A percentile compares a stretch with the other conserved stretches of the same genome.
Conservation (phyloP, 345 rosid species). For the Laguncularia racemosa region DNA sequence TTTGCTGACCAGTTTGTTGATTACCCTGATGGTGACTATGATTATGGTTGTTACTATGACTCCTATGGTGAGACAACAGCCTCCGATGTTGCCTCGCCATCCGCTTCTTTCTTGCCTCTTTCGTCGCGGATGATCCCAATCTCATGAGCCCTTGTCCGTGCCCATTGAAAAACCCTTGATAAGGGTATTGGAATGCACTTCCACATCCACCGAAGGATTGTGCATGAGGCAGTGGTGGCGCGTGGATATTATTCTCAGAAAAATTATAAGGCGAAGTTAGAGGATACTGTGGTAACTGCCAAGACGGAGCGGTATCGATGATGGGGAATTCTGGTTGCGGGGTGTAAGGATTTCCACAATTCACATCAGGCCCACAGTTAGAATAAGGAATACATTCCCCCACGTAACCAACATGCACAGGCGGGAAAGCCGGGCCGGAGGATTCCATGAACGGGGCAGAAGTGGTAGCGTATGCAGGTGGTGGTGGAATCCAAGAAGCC, state of each 20-base stretch:
- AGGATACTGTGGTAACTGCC: slow-evolving; percentile 39
- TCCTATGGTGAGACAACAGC: slow-evolving; percentile 39
- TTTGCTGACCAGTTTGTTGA: slow-evolving; percentile 8
- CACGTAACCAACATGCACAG: slow-evolving; percentile 26
- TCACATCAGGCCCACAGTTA: neutral
- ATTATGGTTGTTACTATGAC: slow-evolving; percentile 17
- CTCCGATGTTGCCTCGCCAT: slow-evolving; percentile 94
- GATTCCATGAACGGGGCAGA: slow-evolving; percentile 11
- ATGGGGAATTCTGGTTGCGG: slow-evolving; percentile 26
- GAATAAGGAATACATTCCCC: slow-evolving; percentile 22
- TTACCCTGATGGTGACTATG: slow-evolving; percentile 34
- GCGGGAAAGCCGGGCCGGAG: slow-evolving; percentile 17
- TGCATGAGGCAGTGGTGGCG: slow-evolving; percentile 15
- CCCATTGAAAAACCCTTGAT: slow-evolving; percentile 35
- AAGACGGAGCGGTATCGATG: slow-evolving; percentile 38
- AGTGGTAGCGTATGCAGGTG: slow-evolving; percentile 24
- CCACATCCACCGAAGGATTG: slow-evolving; percentile 39
- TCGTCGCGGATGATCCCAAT: slow-evolving; percentile 73
- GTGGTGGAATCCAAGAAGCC: slow-evolving; percentile 37
- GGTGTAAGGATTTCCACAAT: slow-evolving; percentile 18
- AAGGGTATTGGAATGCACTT: slow-evolving; percentile 35
- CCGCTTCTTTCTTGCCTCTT: slow-evolving; percentile 95
- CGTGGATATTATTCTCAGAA: slow-evolving; percentile 19
- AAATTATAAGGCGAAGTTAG: slow-evolving; percentile 24
- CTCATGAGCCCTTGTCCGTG: slow-evolving; percentile 39